Conservation (phyloP, 768 basidiomycete species). For the Cystofilobasidium ferigula region DNA sequence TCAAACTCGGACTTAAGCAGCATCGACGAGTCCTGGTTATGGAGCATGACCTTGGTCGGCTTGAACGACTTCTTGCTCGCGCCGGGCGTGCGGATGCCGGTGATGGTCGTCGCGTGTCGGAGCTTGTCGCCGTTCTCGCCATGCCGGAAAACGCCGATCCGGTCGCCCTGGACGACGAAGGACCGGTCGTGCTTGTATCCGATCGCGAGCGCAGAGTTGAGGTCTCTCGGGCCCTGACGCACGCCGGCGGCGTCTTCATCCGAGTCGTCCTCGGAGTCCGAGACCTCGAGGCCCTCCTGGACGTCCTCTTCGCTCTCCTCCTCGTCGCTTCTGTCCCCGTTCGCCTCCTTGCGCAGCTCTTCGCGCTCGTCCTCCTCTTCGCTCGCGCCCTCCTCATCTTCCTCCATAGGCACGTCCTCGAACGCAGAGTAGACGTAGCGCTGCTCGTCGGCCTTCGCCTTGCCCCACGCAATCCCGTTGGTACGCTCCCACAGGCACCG, state of each 20-base stretch:
- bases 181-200: conserved; percentile 93
- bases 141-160: conserved; percentile 81
- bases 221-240: conserved; percentile 17
- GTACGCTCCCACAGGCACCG: conserved; percentile 68
- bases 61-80: conserved; percentile 58
- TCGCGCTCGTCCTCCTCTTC: conserved; percentile 18
- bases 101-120: conserved; percentile 78
- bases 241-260: conserved; percentile 30
- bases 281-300: conserved; percentile 32
- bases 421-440: conserved; percentile 48
- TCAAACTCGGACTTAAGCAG: conserved; percentile 73
- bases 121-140: conserved; percentile 49
- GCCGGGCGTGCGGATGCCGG: conserved; percentile 63
- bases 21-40: conserved; percentile 94
- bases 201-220: conserved; percentile 56
- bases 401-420: conserved; percentile 22
- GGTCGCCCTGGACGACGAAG: conserved; percentile 82
- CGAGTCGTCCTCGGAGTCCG: conserved; percentile 17
- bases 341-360: conserved; percentile 45
- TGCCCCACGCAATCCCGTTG: conserved; percentile 62
- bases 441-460: conserved; percentile 82
- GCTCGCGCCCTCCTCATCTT: conserved; percentile 9
- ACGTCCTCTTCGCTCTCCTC: conserved; percentile 54
- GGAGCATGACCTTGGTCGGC: conserved; percentile 86
- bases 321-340: conserved; percentile 81